phyloP scores from a whole-genome alignment of 2,329 filamentous ascomycete genomes.

The Pseudopithomyces chartarum region DNA sequence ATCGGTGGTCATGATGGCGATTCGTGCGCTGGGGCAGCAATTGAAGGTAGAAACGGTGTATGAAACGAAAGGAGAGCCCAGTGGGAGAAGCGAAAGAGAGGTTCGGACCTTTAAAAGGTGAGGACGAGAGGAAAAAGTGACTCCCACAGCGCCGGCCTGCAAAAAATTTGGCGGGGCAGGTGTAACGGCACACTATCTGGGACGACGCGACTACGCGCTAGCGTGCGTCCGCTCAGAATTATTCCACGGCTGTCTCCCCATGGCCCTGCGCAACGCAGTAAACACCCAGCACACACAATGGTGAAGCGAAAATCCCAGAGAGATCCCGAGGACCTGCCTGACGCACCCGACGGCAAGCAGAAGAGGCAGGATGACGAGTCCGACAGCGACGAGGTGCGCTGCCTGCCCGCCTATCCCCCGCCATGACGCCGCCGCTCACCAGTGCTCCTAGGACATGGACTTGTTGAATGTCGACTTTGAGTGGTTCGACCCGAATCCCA shows the following conservation, averaged over 20 bases:
- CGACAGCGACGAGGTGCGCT: constrained; percentile 45
- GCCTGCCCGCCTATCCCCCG: constrained; percentile 8
- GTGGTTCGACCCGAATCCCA: constrained; percentile 93
- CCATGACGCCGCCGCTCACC: constrained; percentile 14
- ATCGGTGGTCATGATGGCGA: constrained; percentile 45
- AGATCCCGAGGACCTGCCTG: constrained; percentile 42
- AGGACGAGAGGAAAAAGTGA: constrained; percentile 17
- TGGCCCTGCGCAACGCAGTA: background rate
- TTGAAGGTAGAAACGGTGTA: constrained; percentile 14
- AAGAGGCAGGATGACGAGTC: constrained; percentile 40
- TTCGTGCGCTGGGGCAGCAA: constrained; percentile 10
- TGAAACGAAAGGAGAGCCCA: no score
- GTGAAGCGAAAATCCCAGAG: constrained; percentile 42
- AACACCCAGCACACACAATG: constrained; percentile 31
- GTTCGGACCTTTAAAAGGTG: constrained; percentile 2
- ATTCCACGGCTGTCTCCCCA: constrained; percentile 12
- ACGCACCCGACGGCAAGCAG: constrained; percentile 35
- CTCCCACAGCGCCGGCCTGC: constrained; percentile 14
- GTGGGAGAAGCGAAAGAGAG: constrained; percentile 9
- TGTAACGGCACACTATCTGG: constrained; percentile 7
- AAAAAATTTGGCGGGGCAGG: constrained; percentile 28
- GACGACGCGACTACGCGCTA: constrained; percentile 12
- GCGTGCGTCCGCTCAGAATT: constrained; percentile 21
- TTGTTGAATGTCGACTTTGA: constrained; percentile 97
- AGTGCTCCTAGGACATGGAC: constrained; percentile 78